phyloP scores from a whole-genome alignment of 306 rosid species.

The Comarum palustre region DNA sequence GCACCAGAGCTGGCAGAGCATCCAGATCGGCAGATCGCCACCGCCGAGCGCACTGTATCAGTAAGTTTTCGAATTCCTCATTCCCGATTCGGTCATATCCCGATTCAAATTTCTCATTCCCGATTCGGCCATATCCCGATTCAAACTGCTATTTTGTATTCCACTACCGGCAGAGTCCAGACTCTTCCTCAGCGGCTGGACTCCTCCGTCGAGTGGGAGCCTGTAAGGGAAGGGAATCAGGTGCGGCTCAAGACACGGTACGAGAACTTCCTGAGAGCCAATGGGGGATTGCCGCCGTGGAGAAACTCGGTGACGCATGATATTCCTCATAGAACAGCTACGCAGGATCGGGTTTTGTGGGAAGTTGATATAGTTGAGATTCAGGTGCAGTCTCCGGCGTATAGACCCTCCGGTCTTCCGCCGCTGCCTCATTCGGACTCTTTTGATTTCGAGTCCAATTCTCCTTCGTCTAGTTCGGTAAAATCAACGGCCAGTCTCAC shows the following conservation, averaged over 20 bases:
- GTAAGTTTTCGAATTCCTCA: no score
- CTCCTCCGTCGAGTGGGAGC: conserved; percentile 91
- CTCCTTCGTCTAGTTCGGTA: conserved; percentile 37
- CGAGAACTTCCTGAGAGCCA: conserved; percentile 74
- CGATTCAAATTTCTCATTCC: no score
- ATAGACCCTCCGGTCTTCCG: conserved; percentile 31
- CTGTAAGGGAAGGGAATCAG: conserved; percentile 50
- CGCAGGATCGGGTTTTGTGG: conserved; percentile 91
- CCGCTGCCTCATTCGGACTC: conserved; percentile 58
- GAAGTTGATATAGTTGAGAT: conserved; percentile 70
- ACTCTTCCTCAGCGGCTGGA: conserved; percentile 52
- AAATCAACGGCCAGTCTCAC: conserved; percentile 39
- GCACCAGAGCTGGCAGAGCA: no score
- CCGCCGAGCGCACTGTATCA: no score
- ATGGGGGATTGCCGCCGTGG: conserved; percentile 92
- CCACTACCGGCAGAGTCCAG: conserved; percentile 29
- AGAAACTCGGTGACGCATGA: conserved; percentile 84
- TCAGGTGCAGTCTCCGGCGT: conserved; percentile 35
- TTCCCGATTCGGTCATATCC: no score
- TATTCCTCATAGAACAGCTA: conserved; percentile 61
- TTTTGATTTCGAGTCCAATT: conserved; percentile 39
- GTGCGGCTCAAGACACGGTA: conserved; percentile 70
- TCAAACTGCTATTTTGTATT: no score
- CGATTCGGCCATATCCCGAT: no score
- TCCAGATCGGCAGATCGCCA: no score